These are phyloP conservation scores for Colletotrichum shisoi DNA, from an alignment of 2,329 filamentous ascomycete species.

Conservation along the genomic window DNA sequence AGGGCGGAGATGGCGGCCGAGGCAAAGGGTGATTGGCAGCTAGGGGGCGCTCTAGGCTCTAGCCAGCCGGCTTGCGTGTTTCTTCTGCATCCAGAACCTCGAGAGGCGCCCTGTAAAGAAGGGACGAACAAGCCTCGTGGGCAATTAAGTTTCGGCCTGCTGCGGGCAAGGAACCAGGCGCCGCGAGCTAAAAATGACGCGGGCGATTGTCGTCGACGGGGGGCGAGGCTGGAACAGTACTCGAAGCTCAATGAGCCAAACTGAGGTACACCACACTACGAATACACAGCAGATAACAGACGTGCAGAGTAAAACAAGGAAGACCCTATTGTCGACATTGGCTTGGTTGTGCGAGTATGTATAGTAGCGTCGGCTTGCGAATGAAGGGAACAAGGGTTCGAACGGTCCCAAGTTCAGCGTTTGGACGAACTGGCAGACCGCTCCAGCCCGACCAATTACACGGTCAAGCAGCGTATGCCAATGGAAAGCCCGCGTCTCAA, in stretches of 20 bases:
- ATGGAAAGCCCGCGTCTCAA: slow-evolving; percentile 16
- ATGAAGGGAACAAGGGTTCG: slow-evolving; percentile 11
- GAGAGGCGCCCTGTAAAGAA: slow-evolving; percentile 30
- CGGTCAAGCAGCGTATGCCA: slow-evolving; percentile 12
- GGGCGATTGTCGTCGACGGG: slow-evolving; percentile 34
- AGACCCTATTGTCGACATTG: slow-evolving; percentile 1
- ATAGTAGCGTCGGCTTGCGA: not conserved
- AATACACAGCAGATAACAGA: no score
- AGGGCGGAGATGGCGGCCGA: slow-evolving; percentile 28
- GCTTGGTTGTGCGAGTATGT: not conserved
- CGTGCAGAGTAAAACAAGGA: slow-evolving; percentile 5
- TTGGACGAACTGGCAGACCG: slow-evolving; percentile 32
- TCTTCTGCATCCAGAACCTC: slow-evolving; percentile 37
- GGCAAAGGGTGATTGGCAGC: slow-evolving; percentile 30
- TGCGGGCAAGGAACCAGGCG: slow-evolving; percentile 36
- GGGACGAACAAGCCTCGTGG: slow-evolving; percentile 16
- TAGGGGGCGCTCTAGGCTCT: not conserved
- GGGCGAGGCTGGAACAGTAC: slow-evolving; percentile 35
- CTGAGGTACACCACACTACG: not conserved
- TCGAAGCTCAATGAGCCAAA: slow-evolving; percentile 24
- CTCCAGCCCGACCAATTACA: slow-evolving; percentile 14
- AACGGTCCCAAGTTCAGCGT: slow-evolving; percentile 5
- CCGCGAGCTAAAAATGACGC: slow-evolving; percentile 36
- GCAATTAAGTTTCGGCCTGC: slow-evolving; percentile 36
- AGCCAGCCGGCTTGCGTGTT: slow-evolving; percentile 32